A percentile compares a stretch with the other conserved stretches of the same genome.
Conservation (phyloP, 352 stramenopile species). For the Hyaloperonospora brassicae region DNA sequence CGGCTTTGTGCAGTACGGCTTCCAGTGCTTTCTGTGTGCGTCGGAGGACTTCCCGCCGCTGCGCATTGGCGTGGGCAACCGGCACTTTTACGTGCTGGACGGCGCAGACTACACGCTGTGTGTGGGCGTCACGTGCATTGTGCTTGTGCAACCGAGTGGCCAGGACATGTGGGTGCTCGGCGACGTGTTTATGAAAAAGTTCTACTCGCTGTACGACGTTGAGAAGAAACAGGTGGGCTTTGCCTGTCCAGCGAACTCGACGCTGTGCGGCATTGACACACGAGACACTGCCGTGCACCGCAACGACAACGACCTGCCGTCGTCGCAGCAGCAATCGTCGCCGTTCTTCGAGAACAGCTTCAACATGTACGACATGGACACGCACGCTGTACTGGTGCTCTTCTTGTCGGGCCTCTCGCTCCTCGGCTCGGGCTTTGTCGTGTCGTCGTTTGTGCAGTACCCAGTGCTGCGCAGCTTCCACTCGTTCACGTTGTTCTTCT, state of each 20-base stretch:
- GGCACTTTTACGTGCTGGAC: conserved; percentile 62
- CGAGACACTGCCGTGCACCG: conserved; percentile 6
- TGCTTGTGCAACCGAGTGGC: conserved; percentile 65
- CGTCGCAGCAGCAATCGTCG: conserved; percentile 12
- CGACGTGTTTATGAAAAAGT: conserved; percentile 94
- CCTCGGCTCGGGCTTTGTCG: conserved; percentile 54
- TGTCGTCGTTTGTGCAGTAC: conserved; percentile 61
- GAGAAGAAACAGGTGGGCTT: conserved; percentile 81
- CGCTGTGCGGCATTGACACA: conserved; percentile 33
- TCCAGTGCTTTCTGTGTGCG: conserved; percentile 74
- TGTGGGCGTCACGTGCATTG: conserved; percentile 66
- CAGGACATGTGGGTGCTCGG: conserved; percentile 95
- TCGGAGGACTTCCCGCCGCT: conserved; percentile 56
- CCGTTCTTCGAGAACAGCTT: conserved; percentile 57
- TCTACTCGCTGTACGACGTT: conserved; percentile 91
- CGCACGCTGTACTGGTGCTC: conserved; percentile 61
- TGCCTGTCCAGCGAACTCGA: conserved; percentile 46
- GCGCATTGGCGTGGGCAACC: conserved; percentile 48
- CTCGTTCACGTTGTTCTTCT: conserved; percentile 56
- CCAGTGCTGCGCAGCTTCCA: conserved; percentile 42
- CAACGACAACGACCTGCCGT: conserved; percentile 15
- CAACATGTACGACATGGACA: conserved; percentile 67
- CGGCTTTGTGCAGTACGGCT: conserved; percentile 70
- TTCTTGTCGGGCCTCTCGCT: conserved; percentile 68
- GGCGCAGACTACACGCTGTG: conserved; percentile 71